Base-by-base conservation (phyloP, 2,329 filamentous ascomycete species). In the Aspergillus sergii region DNA sequence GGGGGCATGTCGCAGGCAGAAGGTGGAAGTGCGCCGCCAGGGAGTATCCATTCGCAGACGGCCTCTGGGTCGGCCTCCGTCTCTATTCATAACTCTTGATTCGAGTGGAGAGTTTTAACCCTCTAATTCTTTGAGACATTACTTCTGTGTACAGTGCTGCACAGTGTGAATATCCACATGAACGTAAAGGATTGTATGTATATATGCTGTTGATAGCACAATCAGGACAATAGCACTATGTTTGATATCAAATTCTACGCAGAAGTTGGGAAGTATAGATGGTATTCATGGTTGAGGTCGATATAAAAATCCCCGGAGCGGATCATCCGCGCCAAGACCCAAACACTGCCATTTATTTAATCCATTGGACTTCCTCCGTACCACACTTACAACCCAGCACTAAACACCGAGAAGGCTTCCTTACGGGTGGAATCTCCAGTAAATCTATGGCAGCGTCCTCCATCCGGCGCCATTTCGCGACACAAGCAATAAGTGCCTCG, bases 31-130 rank as follows among this genome's bases (percentile, higher is more conserved):
- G 72, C 67, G 26, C 69, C 69, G 3, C 66, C 72, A 8, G 70
- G 68, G 9, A 76, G 73, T 55, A 74, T 74, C 32, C 73, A 75
- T 61, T 76, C 74, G 2, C 64, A 69, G 66, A 63, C 73, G 9
- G 73, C 74, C 28, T 75, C 74, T 1, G 70, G 70, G 2, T 77
- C 75, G 16, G 68, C 68, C 16, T 54, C 69, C n/a, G 64, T 55
- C 14, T 70, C 69, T 30, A 64, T 69, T 28, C 60, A 57, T 36
- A 69, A 69, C 36, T 62, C 55, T 45, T 71, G 62, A 65, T 34
- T 28, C 11, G 41, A 45, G 48, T 54, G 32, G 26, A 34, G 48
- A 23, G 26, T 11, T 34, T 16, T 46, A 7, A 5, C 30, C 55
- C 55, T 16, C 30, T 21, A 23, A 43, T 57, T 62, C 56, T 51